Evolutionary conservation across 2,329 filamentous ascomycete species (phyloP).

Genomic region (Sporothrix curviconia): DNA sequence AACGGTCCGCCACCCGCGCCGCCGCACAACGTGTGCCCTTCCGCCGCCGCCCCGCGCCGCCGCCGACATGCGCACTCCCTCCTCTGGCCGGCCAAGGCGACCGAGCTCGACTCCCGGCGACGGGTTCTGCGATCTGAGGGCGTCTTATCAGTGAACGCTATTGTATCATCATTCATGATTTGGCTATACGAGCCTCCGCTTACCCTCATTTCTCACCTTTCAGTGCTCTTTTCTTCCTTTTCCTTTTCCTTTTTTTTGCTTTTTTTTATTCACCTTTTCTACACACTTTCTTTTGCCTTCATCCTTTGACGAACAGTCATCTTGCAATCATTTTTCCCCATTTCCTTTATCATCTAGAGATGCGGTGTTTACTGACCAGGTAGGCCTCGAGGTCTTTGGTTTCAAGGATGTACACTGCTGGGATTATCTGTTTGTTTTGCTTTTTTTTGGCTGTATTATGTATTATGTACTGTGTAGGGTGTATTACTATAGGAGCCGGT

Average conservation of each 20-base stretch:
- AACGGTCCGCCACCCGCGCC: slow-evolving; percentile 48
- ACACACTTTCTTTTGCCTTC: background rate
- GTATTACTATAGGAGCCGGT: background rate
- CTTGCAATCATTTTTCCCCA: background rate
- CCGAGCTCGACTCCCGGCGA: background rate
- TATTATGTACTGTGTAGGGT: background rate
- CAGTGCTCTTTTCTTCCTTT: background rate
- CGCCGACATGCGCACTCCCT: no score
- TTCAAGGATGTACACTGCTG: background rate
- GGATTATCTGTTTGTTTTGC: background rate
- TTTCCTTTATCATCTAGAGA: slow-evolving; percentile 7
- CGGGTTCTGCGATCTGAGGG: background rate
- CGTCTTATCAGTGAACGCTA: no score
- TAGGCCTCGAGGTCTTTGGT: background rate
- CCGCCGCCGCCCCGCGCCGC: slow-evolving; percentile 41
- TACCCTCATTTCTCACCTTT: no score
- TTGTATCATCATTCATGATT: no score
- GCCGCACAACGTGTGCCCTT: slow-evolving; percentile 48
- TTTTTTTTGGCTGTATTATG: background rate
- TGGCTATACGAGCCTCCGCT: no score
- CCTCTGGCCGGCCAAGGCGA: background rate
- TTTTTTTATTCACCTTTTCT: background rate
- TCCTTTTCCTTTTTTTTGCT: background rate
- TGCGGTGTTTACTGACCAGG: background rate
- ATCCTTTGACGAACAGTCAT: background rate